These are phyloP conservation scores for Triglochin maritima DNA, from an alignment of 106 monocot genomes.

Conservation along the genomic window DNA sequence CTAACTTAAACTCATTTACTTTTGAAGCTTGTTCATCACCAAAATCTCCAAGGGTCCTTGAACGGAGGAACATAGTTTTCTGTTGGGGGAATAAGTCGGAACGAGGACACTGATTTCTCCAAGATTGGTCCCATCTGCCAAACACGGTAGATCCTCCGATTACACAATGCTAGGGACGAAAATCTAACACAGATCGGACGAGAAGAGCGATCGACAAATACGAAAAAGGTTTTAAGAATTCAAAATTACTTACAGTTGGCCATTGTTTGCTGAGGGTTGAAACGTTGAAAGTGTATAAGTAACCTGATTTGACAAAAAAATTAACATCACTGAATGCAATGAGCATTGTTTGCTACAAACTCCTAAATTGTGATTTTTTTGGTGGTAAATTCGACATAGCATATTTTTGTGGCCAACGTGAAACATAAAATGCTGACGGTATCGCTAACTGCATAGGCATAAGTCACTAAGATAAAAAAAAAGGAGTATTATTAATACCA, in stretches of 20 bases:
- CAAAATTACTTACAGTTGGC: constrained; percentile 52
- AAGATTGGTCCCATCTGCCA: constrained; percentile 77
- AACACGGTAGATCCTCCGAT: neutral
- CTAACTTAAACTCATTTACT: neutral
- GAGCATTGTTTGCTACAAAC: neutral
- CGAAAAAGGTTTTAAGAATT: neutral
- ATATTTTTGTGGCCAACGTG: too few species aligned
- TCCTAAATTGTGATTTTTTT: neutral
- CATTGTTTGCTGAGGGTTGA: constrained; percentile 87
- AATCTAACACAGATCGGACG: neutral
- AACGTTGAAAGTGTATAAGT: constrained; percentile 79
- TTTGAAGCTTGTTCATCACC: constrained; percentile 11
- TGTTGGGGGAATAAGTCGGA: constrained; percentile 63
- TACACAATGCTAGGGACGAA: neutral
- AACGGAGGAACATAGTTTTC: constrained; percentile 87
- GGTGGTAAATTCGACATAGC: neutral
- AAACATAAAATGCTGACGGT: too few species aligned
- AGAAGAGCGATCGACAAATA: neutral
- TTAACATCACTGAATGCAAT: neutral
- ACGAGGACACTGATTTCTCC: constrained; percentile 67
- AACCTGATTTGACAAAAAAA: constrained; percentile 33
- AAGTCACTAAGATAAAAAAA: neutral
- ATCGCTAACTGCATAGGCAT: too few species aligned
- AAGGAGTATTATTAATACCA: constrained; percentile 31
- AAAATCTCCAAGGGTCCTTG: constrained; percentile 47